Base-by-base conservation (phyloP, 495 filamentous ascomycete genomes). In the Tricharina praecox region DNA sequence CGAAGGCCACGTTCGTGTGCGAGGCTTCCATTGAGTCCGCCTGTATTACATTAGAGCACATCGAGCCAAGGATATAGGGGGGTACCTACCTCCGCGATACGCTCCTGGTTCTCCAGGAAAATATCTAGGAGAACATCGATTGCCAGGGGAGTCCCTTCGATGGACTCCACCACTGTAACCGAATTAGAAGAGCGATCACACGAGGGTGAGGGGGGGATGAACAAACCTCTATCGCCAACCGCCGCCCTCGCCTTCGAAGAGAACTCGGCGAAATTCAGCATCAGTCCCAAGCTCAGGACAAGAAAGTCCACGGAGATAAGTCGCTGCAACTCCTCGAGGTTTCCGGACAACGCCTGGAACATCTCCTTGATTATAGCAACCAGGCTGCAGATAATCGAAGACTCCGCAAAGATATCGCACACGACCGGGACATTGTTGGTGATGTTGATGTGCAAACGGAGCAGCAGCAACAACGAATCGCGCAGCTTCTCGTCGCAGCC, bases 211-310 rank as follows among this genome's bases (percentile, higher is more conserved):
- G 8, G 5, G 18, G 4, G n/a, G n/a, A 15, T 9, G 4, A 37
- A 37, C 15, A 18, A 9, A 37, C 34, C 34, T 37, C 16, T 9
- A 37, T 11, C 24, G 13, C 20, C 43, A 23, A 46, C n/a, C 25
- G 35, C 43, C 1, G 25, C 3, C 21, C 43, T 32, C 20, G 52
- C 57, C n/a, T 24, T 50, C 21, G 48, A 44, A 45, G 75, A 82
- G 53, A 79, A 76, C 56, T 94, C 88, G 15, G 79, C 77, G 50
- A 96, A 71, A 59, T 97, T 97, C 56, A 90, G 93, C 59, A 93
- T 74, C 45, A 81, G 75, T 0, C 86, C 92, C 26, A 94, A 65
- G 36, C 79, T 72, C 47, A 95, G 68, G 41, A 94, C 77, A 16
- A 93, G 71, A 19, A 71, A 70, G 50, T 95, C 80, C 19, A 87